Conservation (phyloP, 768 basidiomycete genomes). For the Leucosporidium creatinivorum region DNA sequence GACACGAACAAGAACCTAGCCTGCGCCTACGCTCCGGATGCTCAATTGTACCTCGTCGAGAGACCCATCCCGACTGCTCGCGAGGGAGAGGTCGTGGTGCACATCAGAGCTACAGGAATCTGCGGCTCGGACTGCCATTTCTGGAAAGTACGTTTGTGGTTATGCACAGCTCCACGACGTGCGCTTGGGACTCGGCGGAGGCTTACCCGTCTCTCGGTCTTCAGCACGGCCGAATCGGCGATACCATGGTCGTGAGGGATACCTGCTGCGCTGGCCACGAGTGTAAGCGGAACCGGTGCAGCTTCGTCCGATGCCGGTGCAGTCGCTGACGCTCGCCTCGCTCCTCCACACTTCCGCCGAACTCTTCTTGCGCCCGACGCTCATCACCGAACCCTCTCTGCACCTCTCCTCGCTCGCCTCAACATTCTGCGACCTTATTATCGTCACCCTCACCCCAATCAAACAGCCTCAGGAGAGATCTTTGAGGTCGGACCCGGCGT, state of each 20-base stretch:
- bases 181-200: slow-evolving; percentile 40
- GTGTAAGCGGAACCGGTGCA: background rate
- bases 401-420: background rate
- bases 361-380: background rate
- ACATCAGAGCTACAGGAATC: slow-evolving; percentile 44
- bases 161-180: slow-evolving; percentile 16
- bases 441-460: slow-evolving; percentile 30
- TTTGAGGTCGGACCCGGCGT: slow-evolving; percentile 43
- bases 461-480: slow-evolving; percentile 44
- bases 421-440: background rate
- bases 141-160: background rate
- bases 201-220: slow-evolving; percentile 33
- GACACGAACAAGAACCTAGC: slow-evolving; percentile 40
- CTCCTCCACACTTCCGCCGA: no score
- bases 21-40: slow-evolving; percentile 38
- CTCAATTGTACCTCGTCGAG: slow-evolving; percentile 38
- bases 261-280: slow-evolving; percentile 24
- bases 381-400: no score
- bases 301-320: no score
- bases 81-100: slow-evolving; percentile 31
- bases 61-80: slow-evolving; percentile 38
- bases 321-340: no score
- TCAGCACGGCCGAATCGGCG: slow-evolving; percentile 42
- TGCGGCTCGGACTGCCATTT: slow-evolving; percentile 36
- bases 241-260: slow-evolving; percentile 41